Percentiles rank a stretch among this genome's conserved stretches.
These are phyloP conservation scores for Chlorophyllum brunneum DNA, from an alignment of 768 basidiomycete genomes.

Conservation along the genomic window DNA sequence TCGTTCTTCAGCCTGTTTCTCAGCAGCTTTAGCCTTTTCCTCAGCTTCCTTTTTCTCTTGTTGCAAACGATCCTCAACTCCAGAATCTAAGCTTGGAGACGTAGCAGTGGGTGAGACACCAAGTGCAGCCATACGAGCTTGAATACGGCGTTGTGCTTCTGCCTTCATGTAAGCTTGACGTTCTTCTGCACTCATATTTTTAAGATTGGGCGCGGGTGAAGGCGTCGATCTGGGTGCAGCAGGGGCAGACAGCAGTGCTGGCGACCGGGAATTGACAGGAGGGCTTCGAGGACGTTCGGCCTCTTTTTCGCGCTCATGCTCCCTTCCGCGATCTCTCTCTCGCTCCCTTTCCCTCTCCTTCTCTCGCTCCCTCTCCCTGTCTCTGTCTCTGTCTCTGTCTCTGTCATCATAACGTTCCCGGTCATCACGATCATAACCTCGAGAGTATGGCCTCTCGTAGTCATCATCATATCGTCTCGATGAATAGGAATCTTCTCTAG, in stretches of 20 bases:
- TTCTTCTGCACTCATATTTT: constrained; percentile 84
- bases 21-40: constrained; percentile 74
- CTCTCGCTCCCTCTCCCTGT: constrained; percentile 18
- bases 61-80: constrained; percentile 80
- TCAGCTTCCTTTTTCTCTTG: constrained; percentile 90
- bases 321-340: constrained; percentile 23
- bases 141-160: constrained; percentile 77
- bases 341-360: constrained; percentile 20
- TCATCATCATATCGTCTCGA: constrained; percentile 39
- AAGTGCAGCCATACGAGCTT: constrained; percentile 81
- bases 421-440: constrained; percentile 35
- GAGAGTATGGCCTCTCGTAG: constrained; percentile 50
- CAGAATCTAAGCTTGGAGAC: constrained; percentile 56
- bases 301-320: constrained; percentile 25
- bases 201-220: constrained; percentile 57
- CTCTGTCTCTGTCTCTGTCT: constrained; percentile 22
- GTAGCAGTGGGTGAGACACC: constrained; percentile 59
- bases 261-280: constrained; percentile 47
- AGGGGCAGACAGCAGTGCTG: constrained; percentile 49
- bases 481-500: no score
- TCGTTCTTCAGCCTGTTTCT: constrained; percentile 77
- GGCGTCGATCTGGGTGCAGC: constrained; percentile 41
- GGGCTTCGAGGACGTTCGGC: constrained; percentile 44
- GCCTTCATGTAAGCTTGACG: constrained; percentile 72
- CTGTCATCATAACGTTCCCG: constrained; percentile 36